These are phyloP conservation scores for Lactarius tabidus DNA, from an alignment of 768 basidiomycete genomes.

Conservation along the genomic window DNA sequence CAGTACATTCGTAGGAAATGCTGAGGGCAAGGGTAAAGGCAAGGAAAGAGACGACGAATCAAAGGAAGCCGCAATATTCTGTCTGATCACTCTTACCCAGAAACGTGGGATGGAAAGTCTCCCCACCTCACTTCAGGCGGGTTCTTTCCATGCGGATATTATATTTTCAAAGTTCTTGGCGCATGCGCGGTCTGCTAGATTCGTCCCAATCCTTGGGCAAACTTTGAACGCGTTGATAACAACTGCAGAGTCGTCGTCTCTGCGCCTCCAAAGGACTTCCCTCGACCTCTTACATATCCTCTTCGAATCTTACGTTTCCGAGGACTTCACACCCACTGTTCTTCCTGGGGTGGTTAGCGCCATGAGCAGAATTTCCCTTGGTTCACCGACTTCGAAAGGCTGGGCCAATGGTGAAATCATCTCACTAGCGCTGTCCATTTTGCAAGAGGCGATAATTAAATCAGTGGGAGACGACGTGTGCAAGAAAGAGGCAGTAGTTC, in stretches of 20 bases:
- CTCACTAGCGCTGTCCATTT: conserved; percentile 50
- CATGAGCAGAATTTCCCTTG: conserved; percentile 69
- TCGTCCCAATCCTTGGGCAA: conserved; percentile 79
- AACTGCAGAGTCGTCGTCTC: conserved; percentile 51
- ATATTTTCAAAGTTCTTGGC: conserved; percentile 39
- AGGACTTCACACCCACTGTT: conserved; percentile 60
- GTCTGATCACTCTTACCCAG: conserved; percentile 61
- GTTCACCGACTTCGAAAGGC: conserved; percentile 47
- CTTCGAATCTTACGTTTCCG: conserved; percentile 44
- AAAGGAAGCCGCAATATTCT: conserved; percentile 65
- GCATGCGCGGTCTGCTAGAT: conserved; percentile 43
- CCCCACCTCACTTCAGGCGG: conserved; percentile 27
- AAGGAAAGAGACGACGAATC: conserved; percentile 78
- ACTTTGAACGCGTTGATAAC: conserved; percentile 71
- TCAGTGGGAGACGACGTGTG: conserved; percentile 70
- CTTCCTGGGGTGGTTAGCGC: conserved; percentile 81
- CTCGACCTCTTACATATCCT: conserved; percentile 55
- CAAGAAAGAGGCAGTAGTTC: conserved; percentile 53
- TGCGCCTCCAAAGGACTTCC: conserved; percentile 59
- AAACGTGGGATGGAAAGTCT: conserved; percentile 44
- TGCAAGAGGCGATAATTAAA: conserved; percentile 50
- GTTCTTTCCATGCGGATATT: conserved; percentile 25
- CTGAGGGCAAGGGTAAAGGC: conserved; percentile 64
- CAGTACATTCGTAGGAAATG: conserved; percentile 57
- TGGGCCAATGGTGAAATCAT: conserved; percentile 75